A percentile compares a stretch with the other conserved stretches of the same genome.
phyloP scores from a whole-genome alignment of 1,139 yeast species.

The Saccharomyces hybrid region DNA sequence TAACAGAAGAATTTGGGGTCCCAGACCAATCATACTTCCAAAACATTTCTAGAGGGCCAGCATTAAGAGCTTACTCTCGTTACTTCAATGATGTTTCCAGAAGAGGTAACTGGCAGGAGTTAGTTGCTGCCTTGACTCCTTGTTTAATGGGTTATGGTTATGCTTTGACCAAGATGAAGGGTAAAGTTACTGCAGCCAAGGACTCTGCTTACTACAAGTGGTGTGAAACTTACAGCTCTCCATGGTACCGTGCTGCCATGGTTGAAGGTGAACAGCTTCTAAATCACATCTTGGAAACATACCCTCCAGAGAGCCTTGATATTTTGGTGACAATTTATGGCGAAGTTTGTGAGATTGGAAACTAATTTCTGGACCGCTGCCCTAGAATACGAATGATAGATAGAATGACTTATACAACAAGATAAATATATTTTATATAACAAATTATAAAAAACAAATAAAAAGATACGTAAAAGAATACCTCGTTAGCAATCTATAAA shows the following conservation, averaged over 20 bases:
- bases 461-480: neutral
- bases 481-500: neutral
- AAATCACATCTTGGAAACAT: constrained; percentile 35
- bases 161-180: constrained; percentile 28
- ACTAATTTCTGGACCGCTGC: constrained; percentile 54
- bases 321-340: constrained; percentile 51
- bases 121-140: constrained; percentile 64
- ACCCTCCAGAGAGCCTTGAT: constrained; percentile 38
- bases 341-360: constrained; percentile 51
- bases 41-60: constrained; percentile 44
- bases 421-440: neutral
- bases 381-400: constrained; percentile 11
- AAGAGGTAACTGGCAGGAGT: constrained; percentile 52
- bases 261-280: constrained; percentile 42
- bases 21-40: constrained; percentile 34
- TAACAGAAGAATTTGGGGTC: constrained; percentile 40
- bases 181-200: constrained; percentile 18
- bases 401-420: neutral
- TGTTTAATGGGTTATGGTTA: constrained; percentile 68
- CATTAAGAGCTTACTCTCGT: constrained; percentile 52
- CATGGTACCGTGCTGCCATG: constrained; percentile 51
- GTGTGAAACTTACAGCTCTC: constrained; percentile 54
- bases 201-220: constrained; percentile 42
- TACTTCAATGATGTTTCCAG: constrained; percentile 49
- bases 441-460: neutral